These are phyloP conservation scores for Striga hermonthica DNA, from an alignment of 305 asterid species.

Conservation along the genomic window DNA sequence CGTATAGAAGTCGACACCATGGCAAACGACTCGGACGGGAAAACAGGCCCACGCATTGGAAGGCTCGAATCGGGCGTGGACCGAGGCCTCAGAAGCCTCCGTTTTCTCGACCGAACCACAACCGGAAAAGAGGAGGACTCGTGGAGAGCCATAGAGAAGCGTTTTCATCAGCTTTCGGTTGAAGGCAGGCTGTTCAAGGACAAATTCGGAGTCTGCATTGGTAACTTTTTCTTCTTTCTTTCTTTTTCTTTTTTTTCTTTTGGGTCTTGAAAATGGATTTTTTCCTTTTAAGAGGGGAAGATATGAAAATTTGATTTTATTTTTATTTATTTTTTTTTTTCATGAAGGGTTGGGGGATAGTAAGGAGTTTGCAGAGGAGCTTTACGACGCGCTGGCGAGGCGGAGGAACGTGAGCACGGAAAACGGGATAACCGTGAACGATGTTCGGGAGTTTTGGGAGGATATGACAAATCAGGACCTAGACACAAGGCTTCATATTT, in stretches of 20 bases:
- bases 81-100: conserved; percentile 61
- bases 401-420: conserved; percentile 48
- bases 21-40: conserved; percentile 36
- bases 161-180: conserved; percentile 46
- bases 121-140: conserved; percentile 85
- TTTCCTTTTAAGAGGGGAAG: too few relatives aligned
- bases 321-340: neutral
- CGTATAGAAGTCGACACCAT: conserved; percentile 47
- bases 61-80: conserved; percentile 55
- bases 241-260: neutral
- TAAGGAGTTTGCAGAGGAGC: conserved; percentile 74
- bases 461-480: conserved; percentile 68
- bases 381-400: conserved; percentile 83
- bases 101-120: conserved; percentile 65
- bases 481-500: conserved; percentile 80
- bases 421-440: conserved; percentile 49
- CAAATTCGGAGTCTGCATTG: conserved; percentile 83
- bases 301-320: too few relatives aligned
- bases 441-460: conserved; percentile 65
- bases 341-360: conserved; percentile 80
- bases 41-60: conserved; percentile 37
- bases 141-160: conserved; percentile 65
- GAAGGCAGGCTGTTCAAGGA: conserved; percentile 61
- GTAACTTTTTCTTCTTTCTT: conserved; percentile 36
- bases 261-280: too few relatives aligned